Conservation (phyloP, 805 yeast species). For the Hanseniaspora jakobsenii region DNA sequence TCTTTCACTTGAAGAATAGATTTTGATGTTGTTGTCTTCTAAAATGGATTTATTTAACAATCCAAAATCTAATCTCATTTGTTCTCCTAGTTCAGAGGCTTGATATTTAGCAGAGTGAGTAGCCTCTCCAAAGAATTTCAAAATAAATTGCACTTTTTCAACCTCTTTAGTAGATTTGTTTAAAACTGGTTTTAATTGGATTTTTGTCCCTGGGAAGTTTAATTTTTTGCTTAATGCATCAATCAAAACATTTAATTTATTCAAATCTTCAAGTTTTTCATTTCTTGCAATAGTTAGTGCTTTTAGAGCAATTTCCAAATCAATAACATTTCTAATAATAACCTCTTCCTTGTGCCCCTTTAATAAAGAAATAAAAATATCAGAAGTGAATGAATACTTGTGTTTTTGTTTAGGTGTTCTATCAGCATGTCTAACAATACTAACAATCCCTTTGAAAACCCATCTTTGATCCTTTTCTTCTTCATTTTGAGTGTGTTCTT, state of each 20-base stretch:
- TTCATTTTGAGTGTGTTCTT: conserved; percentile 18
- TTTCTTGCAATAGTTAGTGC: conserved; percentile 74
- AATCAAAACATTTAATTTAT: conserved; percentile 62
- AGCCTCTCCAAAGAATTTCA: conserved; percentile 99
- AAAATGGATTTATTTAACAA: conserved; percentile 73
- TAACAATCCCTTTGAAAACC: conserved; percentile 88
- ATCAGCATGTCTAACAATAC: conserved; percentile 92
- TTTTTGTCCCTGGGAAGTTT: conserved; percentile 88
- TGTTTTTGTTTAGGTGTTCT: conserved; percentile 97
- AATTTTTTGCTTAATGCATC: conserved; percentile 80
- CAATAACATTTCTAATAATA: conserved; percentile 79
- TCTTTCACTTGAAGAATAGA: conserved; percentile 86
- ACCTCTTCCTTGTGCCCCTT: conserved; percentile 96
- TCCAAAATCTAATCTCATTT: conserved; percentile 81
- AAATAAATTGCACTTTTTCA: conserved; percentile 87
- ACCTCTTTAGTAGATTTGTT: conserved; percentile 50
- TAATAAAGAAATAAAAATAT: conserved; percentile 68
- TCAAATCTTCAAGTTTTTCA: conserved; percentile 65
- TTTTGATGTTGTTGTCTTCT: conserved; percentile 56
- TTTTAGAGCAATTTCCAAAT: conserved; percentile 70
- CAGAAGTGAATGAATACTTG: conserved; percentile 85
- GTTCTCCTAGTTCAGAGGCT: conserved; percentile 91
- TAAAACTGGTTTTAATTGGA: conserved; percentile 84
- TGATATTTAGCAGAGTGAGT: conserved; percentile 95
- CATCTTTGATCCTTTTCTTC: conserved; percentile 62